phyloP scores from a whole-genome alignment of 208 protist genomes.

The Trypanosoma cruzi region DNA sequence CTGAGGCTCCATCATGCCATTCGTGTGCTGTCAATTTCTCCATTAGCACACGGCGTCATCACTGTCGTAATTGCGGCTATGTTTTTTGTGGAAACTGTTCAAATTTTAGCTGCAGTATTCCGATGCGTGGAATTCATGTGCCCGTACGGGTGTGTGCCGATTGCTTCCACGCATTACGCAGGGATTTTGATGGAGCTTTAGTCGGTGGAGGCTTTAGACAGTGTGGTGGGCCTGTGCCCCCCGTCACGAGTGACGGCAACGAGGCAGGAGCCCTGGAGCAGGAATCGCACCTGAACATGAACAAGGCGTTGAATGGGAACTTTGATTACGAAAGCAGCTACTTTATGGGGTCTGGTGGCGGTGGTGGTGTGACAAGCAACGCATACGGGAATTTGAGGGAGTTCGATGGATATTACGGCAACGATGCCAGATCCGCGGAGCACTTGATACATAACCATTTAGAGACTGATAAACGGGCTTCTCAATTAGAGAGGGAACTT shows the following conservation, averaged over 20 bases:
- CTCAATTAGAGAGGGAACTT: conserved; percentile 50
- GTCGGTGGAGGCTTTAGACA: not conserved
- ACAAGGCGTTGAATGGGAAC: not conserved
- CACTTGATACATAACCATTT: not conserved
- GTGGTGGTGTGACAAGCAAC: not conserved
- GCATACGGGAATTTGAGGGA: not conserved
- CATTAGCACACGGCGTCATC: conserved; percentile 82
- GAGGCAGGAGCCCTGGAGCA: not conserved
- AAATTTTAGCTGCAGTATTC: conserved; percentile 46
- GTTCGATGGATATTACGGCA: conserved; percentile 26
- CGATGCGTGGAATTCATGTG: conserved; percentile 44
- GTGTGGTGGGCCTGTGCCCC: not conserved
- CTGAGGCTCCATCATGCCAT: conserved; percentile 77
- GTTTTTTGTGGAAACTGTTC: conserved; percentile 93
- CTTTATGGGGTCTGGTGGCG: conserved; percentile 13
- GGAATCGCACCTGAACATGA: not conserved
- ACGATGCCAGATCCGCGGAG: conserved; percentile 11
- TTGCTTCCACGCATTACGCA: conserved; percentile 57
- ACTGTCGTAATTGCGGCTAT: conserved; percentile 94
- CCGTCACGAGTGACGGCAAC: not conserved
- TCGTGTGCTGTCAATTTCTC: conserved; percentile 74
- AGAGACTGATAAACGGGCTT: conserved; percentile 11
- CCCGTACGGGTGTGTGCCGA: conserved; percentile 73
- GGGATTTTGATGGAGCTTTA: not conserved
- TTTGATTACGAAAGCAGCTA: not conserved